phyloP scores from a whole-genome alignment of 257 asterid species.

The Anisodus acutangulus region DNA sequence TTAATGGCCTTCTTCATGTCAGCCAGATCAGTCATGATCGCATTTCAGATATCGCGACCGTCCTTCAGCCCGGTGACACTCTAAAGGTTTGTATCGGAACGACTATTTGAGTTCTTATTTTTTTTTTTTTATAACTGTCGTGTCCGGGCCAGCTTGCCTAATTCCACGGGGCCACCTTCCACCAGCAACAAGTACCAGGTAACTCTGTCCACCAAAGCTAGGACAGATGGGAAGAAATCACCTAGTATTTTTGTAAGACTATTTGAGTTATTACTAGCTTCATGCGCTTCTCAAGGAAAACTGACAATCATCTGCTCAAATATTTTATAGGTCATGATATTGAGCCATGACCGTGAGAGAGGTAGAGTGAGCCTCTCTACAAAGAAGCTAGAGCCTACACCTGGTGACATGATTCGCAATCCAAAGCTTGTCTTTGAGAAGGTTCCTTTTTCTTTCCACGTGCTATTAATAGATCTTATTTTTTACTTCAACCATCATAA shows the following conservation, averaged over 20 bases:
- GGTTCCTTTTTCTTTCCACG: conserved; percentile 44
- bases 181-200: too few relatives aligned
- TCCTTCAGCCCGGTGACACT: conserved; percentile 95
- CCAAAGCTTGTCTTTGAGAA: conserved; percentile 93
- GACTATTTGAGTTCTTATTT: neutral
- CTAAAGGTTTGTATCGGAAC: conserved; percentile 59
- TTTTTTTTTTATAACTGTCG: too few relatives aligned
- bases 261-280: neutral
- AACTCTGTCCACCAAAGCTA: too few relatives aligned
- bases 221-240: neutral
- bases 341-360: conserved; percentile 99
- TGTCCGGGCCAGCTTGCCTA: too few relatives aligned
- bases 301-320: conserved; percentile 30
- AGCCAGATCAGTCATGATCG: conserved; percentile 98
- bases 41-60: conserved; percentile 78
- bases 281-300: neutral
- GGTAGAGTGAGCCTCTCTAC: conserved; percentile 96
- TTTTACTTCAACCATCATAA: neutral
- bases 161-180: too few relatives aligned
- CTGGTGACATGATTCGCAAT: conserved; percentile 99
- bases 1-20: conserved; percentile 90
- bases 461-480: neutral
- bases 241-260: too few relatives aligned
- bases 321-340: conserved; percentile 77
- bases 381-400: conserved; percentile 95